Percentiles rank a stretch among this genome's conserved stretches.
These are phyloP conservation scores for Dactylorhiza incarnata DNA, from an alignment of 106 monocot species.

Conservation along the genomic window DNA sequence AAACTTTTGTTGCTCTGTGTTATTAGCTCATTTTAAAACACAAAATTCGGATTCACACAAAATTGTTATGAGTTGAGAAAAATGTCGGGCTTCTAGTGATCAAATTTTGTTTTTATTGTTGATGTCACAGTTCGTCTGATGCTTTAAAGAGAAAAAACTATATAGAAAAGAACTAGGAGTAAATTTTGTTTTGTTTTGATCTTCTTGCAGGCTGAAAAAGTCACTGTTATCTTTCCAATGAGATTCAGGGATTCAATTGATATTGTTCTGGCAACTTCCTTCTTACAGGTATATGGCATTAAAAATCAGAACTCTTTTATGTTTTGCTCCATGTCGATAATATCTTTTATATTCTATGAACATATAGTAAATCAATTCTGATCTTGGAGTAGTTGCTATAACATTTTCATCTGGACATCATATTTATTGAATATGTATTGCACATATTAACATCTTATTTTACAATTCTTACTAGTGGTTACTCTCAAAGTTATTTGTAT, in stretches of 20 bases:
- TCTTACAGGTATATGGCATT: conserved; percentile 65
- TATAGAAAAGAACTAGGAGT: not conserved
- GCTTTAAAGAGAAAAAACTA: not conserved
- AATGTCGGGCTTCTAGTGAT: too few species aligned
- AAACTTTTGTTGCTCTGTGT: not conserved
- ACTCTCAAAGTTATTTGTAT: too few species aligned
- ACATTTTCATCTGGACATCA: not conserved
- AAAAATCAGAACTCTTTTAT: not conserved
- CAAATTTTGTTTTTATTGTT: too few species aligned
- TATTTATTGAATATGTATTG: not conserved
- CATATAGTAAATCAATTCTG: not conserved
- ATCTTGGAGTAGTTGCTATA: not conserved
- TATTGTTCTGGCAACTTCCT: conserved; percentile 82
- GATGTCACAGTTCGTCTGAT: too few species aligned
- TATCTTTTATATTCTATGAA: not conserved
- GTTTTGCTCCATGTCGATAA: not conserved
- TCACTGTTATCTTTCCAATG: conserved; percentile 84
- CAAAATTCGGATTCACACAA: too few species aligned
- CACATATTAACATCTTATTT: not conserved
- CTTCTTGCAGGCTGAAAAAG: conserved; percentile 82
- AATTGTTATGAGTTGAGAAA: too few species aligned
- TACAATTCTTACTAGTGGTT: not conserved
- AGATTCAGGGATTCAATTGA: conserved; percentile 87
- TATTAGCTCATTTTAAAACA: not conserved
- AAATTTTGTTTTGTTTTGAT: conserved; percentile 10